Conservation (phyloP, 2,329 filamentous ascomycete genomes). For the Penicillium sp. region DNA sequence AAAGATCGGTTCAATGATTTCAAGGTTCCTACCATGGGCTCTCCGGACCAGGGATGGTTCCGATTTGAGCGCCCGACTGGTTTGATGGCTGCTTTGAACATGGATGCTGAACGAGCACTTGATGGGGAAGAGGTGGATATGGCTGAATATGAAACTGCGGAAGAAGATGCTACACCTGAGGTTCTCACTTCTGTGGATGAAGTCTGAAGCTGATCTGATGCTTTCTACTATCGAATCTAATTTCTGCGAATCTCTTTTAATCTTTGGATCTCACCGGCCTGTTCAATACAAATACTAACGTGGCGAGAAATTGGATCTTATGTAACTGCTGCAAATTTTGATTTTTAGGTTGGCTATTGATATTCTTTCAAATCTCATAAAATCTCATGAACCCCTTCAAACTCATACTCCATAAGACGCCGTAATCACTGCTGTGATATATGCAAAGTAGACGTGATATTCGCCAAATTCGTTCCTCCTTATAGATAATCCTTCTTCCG, state of each 20-base stretch:
- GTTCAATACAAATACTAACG: background rate
- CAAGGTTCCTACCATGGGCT: constrained; percentile 16
- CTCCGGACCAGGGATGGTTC: constrained; percentile 31
- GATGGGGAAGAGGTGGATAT: background rate
- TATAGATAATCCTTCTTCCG: constrained; percentile 94
- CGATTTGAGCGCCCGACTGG: constrained; percentile 20
- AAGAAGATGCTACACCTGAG: background rate
- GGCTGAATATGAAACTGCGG: background rate
- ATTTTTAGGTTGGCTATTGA: background rate
- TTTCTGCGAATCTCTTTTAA: background rate
- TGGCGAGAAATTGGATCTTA: background rate
- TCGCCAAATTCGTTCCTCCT: constrained; percentile 8
- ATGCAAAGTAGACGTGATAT: constrained; percentile 7
- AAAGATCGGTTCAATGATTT: constrained; percentile 35
- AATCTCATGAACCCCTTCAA: background rate
- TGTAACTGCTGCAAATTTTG: background rate
- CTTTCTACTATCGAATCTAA: background rate
- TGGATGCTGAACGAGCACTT: constrained; percentile 5
- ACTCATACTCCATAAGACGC: constrained; percentile 8
- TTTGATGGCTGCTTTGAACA: constrained; percentile 22
- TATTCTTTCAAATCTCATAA: background rate
- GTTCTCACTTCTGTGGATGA: background rate
- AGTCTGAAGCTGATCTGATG: background rate
- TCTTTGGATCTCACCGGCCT: background rate
- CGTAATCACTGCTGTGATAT: constrained; percentile 9